Evolutionary conservation across 345 rosid species (phyloP), one percentile per base, ranked within the genome.

Genomic region (Zanthoxylum bungeanum): DNA sequence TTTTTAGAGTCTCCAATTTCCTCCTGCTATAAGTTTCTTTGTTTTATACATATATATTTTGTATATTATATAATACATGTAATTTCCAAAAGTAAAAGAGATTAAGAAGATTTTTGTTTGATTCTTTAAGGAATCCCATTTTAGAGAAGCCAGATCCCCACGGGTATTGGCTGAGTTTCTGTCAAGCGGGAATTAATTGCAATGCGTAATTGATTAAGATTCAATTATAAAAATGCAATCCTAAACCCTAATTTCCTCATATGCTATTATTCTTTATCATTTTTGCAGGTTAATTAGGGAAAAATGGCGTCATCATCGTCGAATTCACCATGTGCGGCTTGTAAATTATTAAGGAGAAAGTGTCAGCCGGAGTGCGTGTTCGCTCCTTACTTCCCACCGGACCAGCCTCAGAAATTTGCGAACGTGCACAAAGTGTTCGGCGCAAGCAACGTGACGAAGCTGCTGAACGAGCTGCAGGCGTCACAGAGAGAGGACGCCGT

Each of bases 351-450:
- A 30, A 34, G 85, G 63, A 28, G 86, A n/a, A 82, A 82, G 68
- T 82, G 83, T 66, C 80, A 80, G 25, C 86, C 79, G 55, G 83
- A 82, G 77, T 79, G 86, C 47, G 86, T 82, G n/a, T 82, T 82
- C 42, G 83, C 83, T 3, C 86, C 86, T 2, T 82, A 81, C 21
- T 81, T 81, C 33, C 84, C 84, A 5, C 84, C 84, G 21, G 84
- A 77, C 25, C 79, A 81, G 53, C 84, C 84, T 1, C 84, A 81
- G 46, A 81, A 77, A 53, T 81, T 81, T 34, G 81, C 78, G 17
- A 74, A 74, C 75, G 83, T 81, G 1, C 81, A 81, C 77, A 81
- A 77, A 64, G 81, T 81, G 11, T 81, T 82, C 25, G 86, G 83
- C 2, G 83, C 86, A 4, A 82, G 85, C 66, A 82, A 82, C 60